phyloP scores from a whole-genome alignment of 1,139 yeast genomes.

The Pichia sp. region DNA sequence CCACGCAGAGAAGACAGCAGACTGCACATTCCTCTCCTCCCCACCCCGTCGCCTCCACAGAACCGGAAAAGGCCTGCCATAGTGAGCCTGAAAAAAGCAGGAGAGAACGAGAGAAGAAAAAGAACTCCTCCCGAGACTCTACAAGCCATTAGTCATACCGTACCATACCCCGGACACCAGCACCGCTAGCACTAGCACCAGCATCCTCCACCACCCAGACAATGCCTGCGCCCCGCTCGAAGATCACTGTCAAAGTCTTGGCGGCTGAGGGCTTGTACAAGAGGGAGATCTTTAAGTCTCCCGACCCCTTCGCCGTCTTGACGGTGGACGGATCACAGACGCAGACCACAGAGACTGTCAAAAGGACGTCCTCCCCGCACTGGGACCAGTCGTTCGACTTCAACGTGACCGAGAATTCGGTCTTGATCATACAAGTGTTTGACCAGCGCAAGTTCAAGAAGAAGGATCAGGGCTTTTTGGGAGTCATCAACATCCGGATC shows the following conservation, averaged over 20 bases:
- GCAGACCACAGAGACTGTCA: conserved; percentile 88
- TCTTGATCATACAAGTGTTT: conserved; percentile 88
- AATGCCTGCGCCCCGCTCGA: conserved; percentile 23
- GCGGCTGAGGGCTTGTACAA: conserved; percentile 96
- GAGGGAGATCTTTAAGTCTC: conserved; percentile 90
- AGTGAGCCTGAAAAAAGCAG: not conserved
- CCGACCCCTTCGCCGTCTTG: conserved; percentile 96
- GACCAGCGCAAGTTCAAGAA: conserved; percentile 96
- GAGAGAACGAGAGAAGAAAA: too few species aligned
- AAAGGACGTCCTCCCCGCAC: conserved; percentile 91
- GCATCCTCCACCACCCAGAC: not conserved
- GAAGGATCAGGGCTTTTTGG: conserved; percentile 98
- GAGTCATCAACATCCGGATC: conserved; percentile 87
- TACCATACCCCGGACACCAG: not conserved
- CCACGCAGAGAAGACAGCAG: not conserved
- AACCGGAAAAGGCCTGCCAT: too few species aligned
- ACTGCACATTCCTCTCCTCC: too few species aligned
- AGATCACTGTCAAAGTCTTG: conserved; percentile 70
- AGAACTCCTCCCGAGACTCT: not conserved
- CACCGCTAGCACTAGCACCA: not conserved
- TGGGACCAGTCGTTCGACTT: conserved; percentile 91
- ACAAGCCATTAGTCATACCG: not conserved
- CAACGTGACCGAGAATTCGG: conserved; percentile 74
- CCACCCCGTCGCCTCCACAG: not conserved
- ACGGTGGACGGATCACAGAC: conserved; percentile 97